Percentiles rank a stretch among this genome's conserved stretches.
phyloP scores from a whole-genome alignment of 208 protist species.

The Trypanosoma cruzi region DNA sequence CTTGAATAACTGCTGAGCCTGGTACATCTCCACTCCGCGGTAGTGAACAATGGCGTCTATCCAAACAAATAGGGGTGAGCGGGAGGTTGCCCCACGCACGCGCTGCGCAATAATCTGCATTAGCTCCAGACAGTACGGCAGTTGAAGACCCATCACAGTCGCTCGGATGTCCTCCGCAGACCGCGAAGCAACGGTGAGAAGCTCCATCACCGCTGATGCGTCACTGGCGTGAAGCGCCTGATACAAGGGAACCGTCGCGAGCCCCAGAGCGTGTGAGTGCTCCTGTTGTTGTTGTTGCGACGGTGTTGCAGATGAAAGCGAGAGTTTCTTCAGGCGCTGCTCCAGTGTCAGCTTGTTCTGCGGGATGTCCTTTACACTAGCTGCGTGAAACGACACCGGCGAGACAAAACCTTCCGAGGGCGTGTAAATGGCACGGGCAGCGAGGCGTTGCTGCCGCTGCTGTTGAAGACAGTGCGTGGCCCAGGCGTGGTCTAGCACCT shows the following conservation, averaged over 20 bases:
- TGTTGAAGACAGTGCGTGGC: constrained; percentile 25
- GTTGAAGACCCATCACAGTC: constrained; percentile 68
- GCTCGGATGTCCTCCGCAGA: constrained; percentile 54
- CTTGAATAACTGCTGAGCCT: constrained; percentile 43
- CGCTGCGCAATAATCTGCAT: constrained; percentile 67
- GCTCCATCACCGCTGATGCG: constrained; percentile 75
- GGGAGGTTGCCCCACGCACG: constrained; percentile 40
- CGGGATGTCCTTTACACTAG: constrained; percentile 73
- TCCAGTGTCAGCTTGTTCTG: constrained; percentile 69
- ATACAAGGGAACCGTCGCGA: constrained; percentile 84
- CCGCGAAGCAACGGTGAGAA: constrained; percentile 67
- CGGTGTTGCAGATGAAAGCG: constrained; percentile 11
- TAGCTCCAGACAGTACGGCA: constrained; percentile 79
- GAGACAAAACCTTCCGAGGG: constrained; percentile 58
- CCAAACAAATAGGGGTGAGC: constrained; percentile 78
- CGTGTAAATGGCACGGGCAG: constrained; percentile 47
- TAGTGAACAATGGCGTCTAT: constrained; percentile 75
- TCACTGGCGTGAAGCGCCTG: constrained; percentile 87
- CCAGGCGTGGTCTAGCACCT: constrained; percentile 31
- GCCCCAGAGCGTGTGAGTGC: constrained; percentile 54
- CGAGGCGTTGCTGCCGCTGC: constrained; percentile 45
- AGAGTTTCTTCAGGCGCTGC: constrained; percentile 66
- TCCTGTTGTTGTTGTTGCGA: constrained; percentile 14
- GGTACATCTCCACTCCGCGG: constrained; percentile 79
- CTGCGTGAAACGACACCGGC: constrained; percentile 50